Base-by-base conservation (phyloP, 345 rosid genomes). In the Hypericum perforatum region DNA sequence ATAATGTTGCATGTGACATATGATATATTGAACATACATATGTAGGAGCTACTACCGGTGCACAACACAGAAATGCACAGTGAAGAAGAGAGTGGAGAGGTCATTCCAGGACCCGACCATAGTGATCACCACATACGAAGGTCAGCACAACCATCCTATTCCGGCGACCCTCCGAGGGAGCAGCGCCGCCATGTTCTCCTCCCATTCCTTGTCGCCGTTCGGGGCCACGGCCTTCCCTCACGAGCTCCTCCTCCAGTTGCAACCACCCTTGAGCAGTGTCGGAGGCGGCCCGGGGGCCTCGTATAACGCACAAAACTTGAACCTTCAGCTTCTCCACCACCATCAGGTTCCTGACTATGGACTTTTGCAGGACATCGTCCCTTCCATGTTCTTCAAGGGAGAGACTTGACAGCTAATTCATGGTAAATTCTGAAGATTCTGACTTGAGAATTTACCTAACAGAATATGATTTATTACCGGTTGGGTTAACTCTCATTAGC, bases 21-120 rank as follows among this genome's bases (percentile, higher is more conserved):
- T 22, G 32, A 22, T 22, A 22, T 22, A 22, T 22, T n/a, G n/a
- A n/a, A 22, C 32, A 22, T 4, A 8, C 5, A 4, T 37, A 37
- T 63, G 59, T 76, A 90, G 97, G 65, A 90, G 97, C 69, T 90
- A 90, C 66, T 90, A 90, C 54, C 65, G 95, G 67, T 90, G 97
- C 81, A 90, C 97, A 5, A 86, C 82, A 2, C 94, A 84, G 69
- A 82, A 72, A 60, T 90, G 95, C 70, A 77, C 65, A 0, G 97
- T 90, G 36, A 90, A 90, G 86, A 86, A 90, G 56, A 64, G 94
- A 0, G 91, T 90, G n/a, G 97, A 90, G 65, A 80, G 95, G 48
- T 90, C 97, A 8, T 84, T 65, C 58, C 76, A 86, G 63, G 95
- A 90, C 62, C 95, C 94, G 40, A 67, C 97, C n/a, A 71, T 72